phyloP scores from a whole-genome alignment of 179 eudicot species.

The Gypsophila paniculata region DNA sequence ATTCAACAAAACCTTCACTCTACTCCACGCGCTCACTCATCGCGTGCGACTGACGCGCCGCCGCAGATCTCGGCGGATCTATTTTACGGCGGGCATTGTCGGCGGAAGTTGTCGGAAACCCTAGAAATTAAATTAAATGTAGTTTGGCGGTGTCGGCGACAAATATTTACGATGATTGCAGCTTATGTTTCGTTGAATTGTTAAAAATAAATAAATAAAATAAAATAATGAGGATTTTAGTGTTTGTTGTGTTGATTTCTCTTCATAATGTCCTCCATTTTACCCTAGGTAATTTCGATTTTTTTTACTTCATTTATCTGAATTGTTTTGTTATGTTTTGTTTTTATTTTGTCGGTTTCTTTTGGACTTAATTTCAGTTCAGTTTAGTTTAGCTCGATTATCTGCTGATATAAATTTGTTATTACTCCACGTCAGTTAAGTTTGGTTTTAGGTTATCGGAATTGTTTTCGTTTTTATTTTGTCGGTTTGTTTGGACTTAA shows the following conservation, averaged over 20 bases:
- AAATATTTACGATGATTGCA: neutral
- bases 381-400: too few relatives aligned
- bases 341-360: too few relatives aligned
- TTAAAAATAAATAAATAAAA: slow-evolving; percentile 22
- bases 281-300: slow-evolving; percentile 21
- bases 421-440: too few relatives aligned
- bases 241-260: slow-evolving; percentile 20
- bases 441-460: too few relatives aligned
- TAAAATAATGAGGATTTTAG: slow-evolving; percentile 27
- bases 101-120: slow-evolving; percentile 11
- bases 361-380: too few relatives aligned
- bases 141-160: neutral
- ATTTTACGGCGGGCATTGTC: slow-evolving; percentile 10
- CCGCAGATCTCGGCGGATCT: slow-evolving; percentile 30
- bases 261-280: slow-evolving; percentile 8
- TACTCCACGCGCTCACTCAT: neutral
- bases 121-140: neutral
- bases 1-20: neutral
- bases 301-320: too few relatives aligned
- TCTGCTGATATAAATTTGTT: too few relatives aligned
- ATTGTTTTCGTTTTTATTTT: too few relatives aligned
- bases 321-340: too few relatives aligned
- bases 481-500: too few relatives aligned
- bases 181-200: neutral
- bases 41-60: neutral